Percentiles rank a stretch among this genome's conserved stretches.
Conservation (phyloP, 164 flowering plant genomes). For the Berberis vulgaris region DNA sequence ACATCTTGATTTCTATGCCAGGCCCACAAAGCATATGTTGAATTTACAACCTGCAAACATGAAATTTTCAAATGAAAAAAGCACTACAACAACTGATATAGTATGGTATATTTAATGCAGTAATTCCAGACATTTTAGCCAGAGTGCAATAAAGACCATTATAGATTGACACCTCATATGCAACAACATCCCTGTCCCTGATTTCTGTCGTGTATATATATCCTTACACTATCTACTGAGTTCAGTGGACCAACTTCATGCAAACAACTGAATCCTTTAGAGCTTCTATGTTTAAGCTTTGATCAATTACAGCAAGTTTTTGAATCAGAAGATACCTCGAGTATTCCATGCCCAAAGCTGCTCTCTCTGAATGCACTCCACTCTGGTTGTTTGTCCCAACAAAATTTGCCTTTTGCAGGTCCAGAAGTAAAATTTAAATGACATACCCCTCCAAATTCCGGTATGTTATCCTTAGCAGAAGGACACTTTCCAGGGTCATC, state of each 20-base stretch:
- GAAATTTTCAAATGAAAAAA: background rate
- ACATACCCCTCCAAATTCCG: conserved; percentile 77
- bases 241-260: too few species aligned
- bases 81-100: background rate
- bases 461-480: conserved; percentile 45
- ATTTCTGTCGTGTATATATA: too few species aligned
- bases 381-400: conserved; percentile 90
- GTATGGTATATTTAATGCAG: background rate
- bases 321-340: conserved; percentile 49
- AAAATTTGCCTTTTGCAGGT: conserved; percentile 69
- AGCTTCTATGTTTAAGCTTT: too few species aligned
- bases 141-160: too few species aligned
- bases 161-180: too few species aligned
- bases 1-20: conserved; percentile 87
- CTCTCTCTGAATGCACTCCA: conserved; percentile 95
- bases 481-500: conserved; percentile 95
- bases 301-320: background rate
- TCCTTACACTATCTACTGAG: too few species aligned
- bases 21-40: conserved; percentile 81
- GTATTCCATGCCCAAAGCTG: conserved; percentile 96
- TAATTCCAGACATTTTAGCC: background rate
- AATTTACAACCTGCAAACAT: conserved; percentile 56
- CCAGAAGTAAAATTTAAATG: conserved; percentile 72
- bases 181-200: too few species aligned
- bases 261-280: too few species aligned